A percentile compares a stretch with the other conserved stretches of the same genome.
phyloP scores from a whole-genome alignment of 208 protist species.

The Crithidia bombi region DNA sequence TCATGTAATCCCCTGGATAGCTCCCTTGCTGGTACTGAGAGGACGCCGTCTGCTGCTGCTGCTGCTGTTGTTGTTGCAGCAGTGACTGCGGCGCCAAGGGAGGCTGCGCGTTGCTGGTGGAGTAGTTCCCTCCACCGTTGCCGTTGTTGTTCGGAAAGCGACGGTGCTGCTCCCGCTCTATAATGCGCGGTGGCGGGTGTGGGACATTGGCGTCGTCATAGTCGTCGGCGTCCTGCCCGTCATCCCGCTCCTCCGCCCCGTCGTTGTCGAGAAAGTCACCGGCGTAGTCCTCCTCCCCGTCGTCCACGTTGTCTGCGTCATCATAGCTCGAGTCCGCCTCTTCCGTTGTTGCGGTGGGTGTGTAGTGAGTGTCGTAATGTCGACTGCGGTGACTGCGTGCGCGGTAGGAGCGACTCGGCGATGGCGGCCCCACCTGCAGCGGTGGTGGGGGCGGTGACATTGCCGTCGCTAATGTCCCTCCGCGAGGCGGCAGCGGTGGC shows the following conservation, averaged over 20 bases:
- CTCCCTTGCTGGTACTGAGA: conserved; percentile 17
- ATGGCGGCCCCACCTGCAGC: conserved; percentile 25
- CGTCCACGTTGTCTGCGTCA: conserved; percentile 23
- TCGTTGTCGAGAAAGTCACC: conserved; percentile 34
- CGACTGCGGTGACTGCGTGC: conserved; percentile 33
- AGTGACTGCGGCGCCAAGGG: not conserved
- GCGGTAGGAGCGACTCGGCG: conserved; percentile 44
- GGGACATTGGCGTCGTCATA: conserved; percentile 26
- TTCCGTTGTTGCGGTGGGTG: conserved; percentile 81
- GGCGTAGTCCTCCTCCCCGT: conserved; percentile 28
- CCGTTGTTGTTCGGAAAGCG: conserved; percentile 29
- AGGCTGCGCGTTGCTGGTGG: conserved; percentile 6
- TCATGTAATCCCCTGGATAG: conserved; percentile 14
- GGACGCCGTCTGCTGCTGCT: conserved; percentile 17
- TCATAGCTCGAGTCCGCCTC: conserved; percentile 69
- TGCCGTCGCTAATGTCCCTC: not conserved
- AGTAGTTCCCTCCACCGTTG: conserved; percentile 20
- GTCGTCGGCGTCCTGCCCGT: conserved; percentile 13
- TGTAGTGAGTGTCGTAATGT: conserved; percentile 26
- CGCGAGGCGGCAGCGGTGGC: conserved; percentile 27
- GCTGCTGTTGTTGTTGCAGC: conserved; percentile 12
- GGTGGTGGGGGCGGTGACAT: not conserved
- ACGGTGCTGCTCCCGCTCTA: conserved; percentile 86
- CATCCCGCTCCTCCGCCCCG: conserved; percentile 8
- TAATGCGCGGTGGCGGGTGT: conserved; percentile 67